A percentile compares a stretch with the other conserved stretches of the same genome.
Evolutionary conservation across 805 yeast genomes (phyloP).

Genomic region (Saccharomycopsis capsularis): DNA sequence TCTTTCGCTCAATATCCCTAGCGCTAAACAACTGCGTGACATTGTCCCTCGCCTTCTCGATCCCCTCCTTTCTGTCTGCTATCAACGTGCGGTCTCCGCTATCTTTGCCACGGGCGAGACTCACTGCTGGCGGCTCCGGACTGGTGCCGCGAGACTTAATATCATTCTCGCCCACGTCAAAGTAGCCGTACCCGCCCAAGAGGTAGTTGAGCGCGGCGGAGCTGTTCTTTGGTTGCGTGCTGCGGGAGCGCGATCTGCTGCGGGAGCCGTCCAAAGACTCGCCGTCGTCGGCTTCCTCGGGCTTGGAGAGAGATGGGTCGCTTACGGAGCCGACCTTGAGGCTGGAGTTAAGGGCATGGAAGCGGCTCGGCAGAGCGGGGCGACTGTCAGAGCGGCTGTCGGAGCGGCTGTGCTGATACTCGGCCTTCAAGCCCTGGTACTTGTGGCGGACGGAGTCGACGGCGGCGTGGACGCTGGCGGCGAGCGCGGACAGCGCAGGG

Average conservation of each 20-base stretch:
- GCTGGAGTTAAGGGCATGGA: not conserved
- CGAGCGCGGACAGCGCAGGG: not conserved
- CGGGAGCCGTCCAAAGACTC: not conserved
- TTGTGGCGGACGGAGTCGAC: not conserved
- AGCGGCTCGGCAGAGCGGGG: not conserved
- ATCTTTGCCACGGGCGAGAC: too few species aligned
- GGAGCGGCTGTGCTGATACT: not conserved
- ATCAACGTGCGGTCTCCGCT: too few species aligned
- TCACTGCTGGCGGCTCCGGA: slow-evolving; percentile 16
- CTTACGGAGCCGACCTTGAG: not conserved
- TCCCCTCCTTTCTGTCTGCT: not conserved
- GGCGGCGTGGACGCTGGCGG: not conserved
- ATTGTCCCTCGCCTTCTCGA: not conserved
- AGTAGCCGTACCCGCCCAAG: slow-evolving; percentile 84
- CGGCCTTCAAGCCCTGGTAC: not conserved
- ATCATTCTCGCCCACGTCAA: slow-evolving; percentile 65
- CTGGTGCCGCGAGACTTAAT: slow-evolving; percentile 38
- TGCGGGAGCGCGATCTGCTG: too few species aligned
- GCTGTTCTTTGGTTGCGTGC: not conserved
- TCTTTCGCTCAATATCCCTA: slow-evolving; percentile 11
- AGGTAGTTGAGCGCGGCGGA: slow-evolving; percentile 32
- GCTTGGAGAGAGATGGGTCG: too few species aligned
- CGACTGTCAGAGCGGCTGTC: not conserved
- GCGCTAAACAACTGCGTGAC: not conserved
- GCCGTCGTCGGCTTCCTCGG: not conserved